These are phyloP conservation scores for Phyllosticta capitalensis DNA, from an alignment of 2,329 filamentous ascomycete species.

Conservation along the genomic window DNA sequence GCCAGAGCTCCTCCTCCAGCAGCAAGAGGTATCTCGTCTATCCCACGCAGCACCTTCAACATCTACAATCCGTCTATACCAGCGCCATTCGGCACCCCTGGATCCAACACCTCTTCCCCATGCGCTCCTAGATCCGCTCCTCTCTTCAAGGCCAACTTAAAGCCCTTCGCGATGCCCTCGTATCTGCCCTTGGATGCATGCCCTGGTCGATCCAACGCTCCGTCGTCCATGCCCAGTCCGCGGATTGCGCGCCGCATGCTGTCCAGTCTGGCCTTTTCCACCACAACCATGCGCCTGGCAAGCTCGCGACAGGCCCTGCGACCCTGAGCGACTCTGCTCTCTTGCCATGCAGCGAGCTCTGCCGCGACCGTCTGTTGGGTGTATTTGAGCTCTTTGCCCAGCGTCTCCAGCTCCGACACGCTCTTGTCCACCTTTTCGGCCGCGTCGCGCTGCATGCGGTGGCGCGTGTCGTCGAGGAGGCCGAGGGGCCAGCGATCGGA, in stretches of 20 bases:
- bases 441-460: slow-evolving; percentile 72
- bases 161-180: neutral
- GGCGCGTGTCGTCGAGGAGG: slow-evolving; percentile 77
- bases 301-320: slow-evolving; percentile 65
- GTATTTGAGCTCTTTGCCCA: slow-evolving; percentile 78
- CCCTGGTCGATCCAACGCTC: neutral
- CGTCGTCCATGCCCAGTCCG: slow-evolving; percentile 28
- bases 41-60: neutral
- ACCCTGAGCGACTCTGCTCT: slow-evolving; percentile 71
- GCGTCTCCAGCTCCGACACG: slow-evolving; percentile 58
- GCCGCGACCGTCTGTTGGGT: slow-evolving; percentile 88
- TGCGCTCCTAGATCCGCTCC: neutral
- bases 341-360: slow-evolving; percentile 90
- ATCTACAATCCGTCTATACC: neutral
- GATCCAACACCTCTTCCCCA: neutral
- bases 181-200: neutral
- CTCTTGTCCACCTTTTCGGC: slow-evolving; percentile 67
- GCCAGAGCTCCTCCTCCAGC: neutral
- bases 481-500: slow-evolving; percentile 72
- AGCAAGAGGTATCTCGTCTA: slow-evolving; percentile 5
- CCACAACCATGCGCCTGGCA: slow-evolving; percentile 67
- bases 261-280: slow-evolving; percentile 69
- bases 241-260: slow-evolving; percentile 72
- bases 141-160: neutral
- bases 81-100: neutral